phyloP scores from a whole-genome alignment of 2,329 filamentous ascomycete genomes.

The Pseudocercospora fijiensis region DNA sequence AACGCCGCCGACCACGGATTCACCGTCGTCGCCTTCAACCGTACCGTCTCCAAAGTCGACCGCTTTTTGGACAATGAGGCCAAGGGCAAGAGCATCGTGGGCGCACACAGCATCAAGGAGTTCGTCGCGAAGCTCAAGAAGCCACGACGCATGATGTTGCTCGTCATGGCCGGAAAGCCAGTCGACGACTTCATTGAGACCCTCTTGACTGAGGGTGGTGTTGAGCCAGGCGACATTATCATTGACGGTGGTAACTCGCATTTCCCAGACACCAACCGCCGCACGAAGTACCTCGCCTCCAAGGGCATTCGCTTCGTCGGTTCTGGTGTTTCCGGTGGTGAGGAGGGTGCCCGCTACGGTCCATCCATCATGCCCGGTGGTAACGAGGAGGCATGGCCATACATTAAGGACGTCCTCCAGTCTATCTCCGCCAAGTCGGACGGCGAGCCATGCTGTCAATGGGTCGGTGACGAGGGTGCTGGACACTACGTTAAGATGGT shows the following conservation, averaged over 20 bases:
- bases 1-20: conserved; percentile 65
- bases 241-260: conserved; percentile 99
- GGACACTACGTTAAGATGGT: conserved; percentile 99
- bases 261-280: conserved; percentile 98
- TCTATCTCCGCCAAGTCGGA: conserved; percentile 96
- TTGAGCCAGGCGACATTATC: conserved; percentile 91
- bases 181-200: conserved; percentile 99
- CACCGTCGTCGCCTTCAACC: conserved; percentile 98
- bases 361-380: conserved; percentile 99
- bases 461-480: conserved; percentile 98
- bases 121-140: conserved; percentile 96
- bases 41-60: conserved; percentile 98
- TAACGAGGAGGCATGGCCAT: conserved; percentile 95
- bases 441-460: conserved; percentile 96
- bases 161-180: conserved; percentile 96
- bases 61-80: conserved; percentile 51
- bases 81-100: conserved; percentile 84
- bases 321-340: conserved; percentile 95
- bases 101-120: conserved; percentile 90
- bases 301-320: conserved; percentile 97
- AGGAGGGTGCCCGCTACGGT: conserved; percentile 97
- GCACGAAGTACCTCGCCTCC: conserved; percentile 77
- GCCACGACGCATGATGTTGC: conserved; percentile 94
- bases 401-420: conserved; percentile 99
- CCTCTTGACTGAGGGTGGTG: conserved; percentile 65